A percentile compares a stretch with the other conserved stretches of the same genome.
Evolutionary conservation across 2,329 filamentous ascomycete species (phyloP).

Genomic region (Xylaria digitata): DNA sequence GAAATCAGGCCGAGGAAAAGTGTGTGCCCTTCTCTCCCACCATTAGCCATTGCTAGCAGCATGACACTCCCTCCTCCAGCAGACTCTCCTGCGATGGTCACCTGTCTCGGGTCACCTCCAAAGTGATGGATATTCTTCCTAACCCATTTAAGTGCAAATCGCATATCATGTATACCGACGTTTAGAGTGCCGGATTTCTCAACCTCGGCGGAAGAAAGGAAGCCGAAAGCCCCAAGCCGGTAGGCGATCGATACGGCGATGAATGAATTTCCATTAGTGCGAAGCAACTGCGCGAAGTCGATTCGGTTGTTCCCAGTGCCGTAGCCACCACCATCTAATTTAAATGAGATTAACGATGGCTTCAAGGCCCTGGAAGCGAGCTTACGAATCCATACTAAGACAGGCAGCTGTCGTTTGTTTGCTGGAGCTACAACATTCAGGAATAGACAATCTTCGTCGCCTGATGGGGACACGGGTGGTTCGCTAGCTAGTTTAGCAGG

Average conservation of each 20-base stretch:
- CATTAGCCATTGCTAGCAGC: slow-evolving; percentile 61
- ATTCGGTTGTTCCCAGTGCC: slow-evolving; percentile 41
- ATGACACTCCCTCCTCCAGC: slow-evolving; percentile 64
- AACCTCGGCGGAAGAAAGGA: slow-evolving; percentile 60
- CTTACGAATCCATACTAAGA: slow-evolving; percentile 61
- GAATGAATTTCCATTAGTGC: slow-evolving; percentile 56
- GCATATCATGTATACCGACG: slow-evolving; percentile 59
- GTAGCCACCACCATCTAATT: slow-evolving; percentile 60
- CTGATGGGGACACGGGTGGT: slow-evolving; percentile 35
- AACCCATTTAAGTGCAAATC: slow-evolving; percentile 64
- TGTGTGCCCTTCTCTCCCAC: slow-evolving; percentile 54
- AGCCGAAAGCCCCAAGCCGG: slow-evolving; percentile 58
- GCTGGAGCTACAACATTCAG: slow-evolving; percentile 59
- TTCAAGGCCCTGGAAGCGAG: neutral
- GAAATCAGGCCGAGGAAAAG: slow-evolving; percentile 60
- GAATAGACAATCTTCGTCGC: slow-evolving; percentile 61
- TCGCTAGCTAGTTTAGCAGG: slow-evolving; percentile 16
- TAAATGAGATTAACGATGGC: slow-evolving; percentile 25
- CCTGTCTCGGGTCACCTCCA: slow-evolving; percentile 62
- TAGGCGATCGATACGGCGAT: slow-evolving; percentile 59
- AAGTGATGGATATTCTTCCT: slow-evolving; percentile 62
- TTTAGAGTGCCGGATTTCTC: slow-evolving; percentile 55
- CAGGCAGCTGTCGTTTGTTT: slow-evolving; percentile 51
- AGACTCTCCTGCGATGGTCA: slow-evolving; percentile 65
- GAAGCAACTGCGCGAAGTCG: slow-evolving; percentile 45